Conservation (phyloP, 2,329 filamentous ascomycete species). For the Lachnellula subtilissima region DNA sequence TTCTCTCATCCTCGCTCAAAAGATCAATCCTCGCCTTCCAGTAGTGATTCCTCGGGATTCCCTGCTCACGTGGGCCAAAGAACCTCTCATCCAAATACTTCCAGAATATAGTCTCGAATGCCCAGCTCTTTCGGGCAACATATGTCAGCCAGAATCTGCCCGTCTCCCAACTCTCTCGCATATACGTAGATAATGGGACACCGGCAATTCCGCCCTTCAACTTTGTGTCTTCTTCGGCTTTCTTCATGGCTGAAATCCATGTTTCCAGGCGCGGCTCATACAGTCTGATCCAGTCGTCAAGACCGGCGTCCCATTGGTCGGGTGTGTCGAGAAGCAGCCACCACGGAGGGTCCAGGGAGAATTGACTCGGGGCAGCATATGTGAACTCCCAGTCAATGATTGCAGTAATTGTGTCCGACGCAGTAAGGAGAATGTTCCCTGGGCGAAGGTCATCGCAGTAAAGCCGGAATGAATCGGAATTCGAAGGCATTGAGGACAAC, state of each 20-base stretch:
- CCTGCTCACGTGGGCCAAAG: constrained; percentile 12
- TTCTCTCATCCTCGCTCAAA: constrained; percentile 23
- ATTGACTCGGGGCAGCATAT: constrained; percentile 29
- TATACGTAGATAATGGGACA: constrained; percentile 15
- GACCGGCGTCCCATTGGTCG: constrained; percentile 32
- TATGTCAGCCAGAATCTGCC: constrained; percentile 31
- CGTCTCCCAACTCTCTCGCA: constrained; percentile 13
- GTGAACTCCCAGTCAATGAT: constrained; percentile 14
- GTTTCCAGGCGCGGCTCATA: not conserved
- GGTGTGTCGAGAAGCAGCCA: constrained; percentile 33
- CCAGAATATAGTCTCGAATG: constrained; percentile 23
- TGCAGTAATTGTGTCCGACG: constrained; percentile 25
- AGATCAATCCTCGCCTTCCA: constrained; percentile 27
- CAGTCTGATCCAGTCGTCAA: not conserved
- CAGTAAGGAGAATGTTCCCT: constrained; percentile 32
- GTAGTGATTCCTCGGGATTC: constrained; percentile 12
- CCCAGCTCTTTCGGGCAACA: constrained; percentile 28
- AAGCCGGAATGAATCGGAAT: constrained; percentile 22
- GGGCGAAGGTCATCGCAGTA: constrained; percentile 33
- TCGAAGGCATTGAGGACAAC: constrained; percentile 13
- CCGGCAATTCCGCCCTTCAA: constrained; percentile 10
- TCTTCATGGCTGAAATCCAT: not conserved
- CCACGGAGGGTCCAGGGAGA: constrained; percentile 33
- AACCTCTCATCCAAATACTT: constrained; percentile 27
- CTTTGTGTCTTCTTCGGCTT: not conserved